Percentiles rank a stretch among this genome's conserved stretches.
Conservation (phyloP, 2,329 filamentous ascomycete genomes). For the Aspergillus sp. region DNA sequence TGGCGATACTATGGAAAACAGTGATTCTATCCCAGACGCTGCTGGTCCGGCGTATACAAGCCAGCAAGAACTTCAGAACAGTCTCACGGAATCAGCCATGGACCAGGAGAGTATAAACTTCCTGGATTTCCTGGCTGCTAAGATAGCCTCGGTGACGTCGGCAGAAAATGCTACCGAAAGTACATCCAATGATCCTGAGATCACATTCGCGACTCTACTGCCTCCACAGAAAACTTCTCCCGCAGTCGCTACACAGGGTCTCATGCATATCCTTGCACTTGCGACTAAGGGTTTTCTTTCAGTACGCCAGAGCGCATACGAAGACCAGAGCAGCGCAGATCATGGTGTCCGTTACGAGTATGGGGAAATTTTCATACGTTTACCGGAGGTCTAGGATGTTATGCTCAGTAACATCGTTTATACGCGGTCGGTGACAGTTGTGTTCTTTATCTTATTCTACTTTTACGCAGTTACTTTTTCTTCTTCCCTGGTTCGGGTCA, state of each 20-base stretch:
- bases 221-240: conserved; percentile 55
- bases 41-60: conserved; percentile 32
- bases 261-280: conserved; percentile 71
- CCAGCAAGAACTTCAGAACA: conserved; percentile 23
- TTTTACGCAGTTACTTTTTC: too few species aligned
- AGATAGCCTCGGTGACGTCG: conserved; percentile 39
- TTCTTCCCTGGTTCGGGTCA: not conserved
- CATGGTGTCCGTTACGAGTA: conserved; percentile 23
- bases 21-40: conserved; percentile 15
- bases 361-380: conserved; percentile 30
- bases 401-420: not conserved
- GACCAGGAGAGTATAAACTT: conserved; percentile 64
- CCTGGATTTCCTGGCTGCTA: conserved; percentile 56
- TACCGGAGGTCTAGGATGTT: conserved; percentile 17
- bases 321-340: conserved; percentile 27
- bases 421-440: not conserved
- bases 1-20: conserved; percentile 28
- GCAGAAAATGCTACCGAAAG: not conserved
- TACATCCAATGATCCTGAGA: conserved; percentile 15
- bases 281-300: conserved; percentile 64
- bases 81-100: conserved; percentile 53
- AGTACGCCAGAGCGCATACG: conserved; percentile 60
- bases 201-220: conserved; percentile 71
- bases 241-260: conserved; percentile 70
- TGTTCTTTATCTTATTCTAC: not conserved